A percentile compares a stretch with the other conserved stretches of the same genome.
Conservation (phyloP, 495 filamentous ascomycete species). For the Penicillium alfredii region DNA sequence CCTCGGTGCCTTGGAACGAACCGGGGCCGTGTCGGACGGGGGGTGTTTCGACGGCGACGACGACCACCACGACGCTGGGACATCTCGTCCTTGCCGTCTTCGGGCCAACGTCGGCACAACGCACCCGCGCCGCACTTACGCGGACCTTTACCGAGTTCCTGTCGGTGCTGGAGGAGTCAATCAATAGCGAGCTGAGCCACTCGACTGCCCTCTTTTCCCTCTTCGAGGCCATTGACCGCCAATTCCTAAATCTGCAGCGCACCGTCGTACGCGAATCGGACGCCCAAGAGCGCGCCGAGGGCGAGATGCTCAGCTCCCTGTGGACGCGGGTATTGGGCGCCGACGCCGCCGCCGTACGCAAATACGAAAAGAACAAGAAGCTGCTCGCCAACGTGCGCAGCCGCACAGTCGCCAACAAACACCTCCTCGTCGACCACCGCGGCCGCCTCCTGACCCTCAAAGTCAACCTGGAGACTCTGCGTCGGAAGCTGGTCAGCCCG, state of each 20-base stretch:
- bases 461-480: slow-evolving; percentile 68
- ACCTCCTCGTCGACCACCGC: slow-evolving; percentile 76
- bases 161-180: slow-evolving; percentile 79
- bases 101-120: slow-evolving; percentile 71
- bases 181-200: slow-evolving; percentile 73
- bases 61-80: slow-evolving; percentile 60
- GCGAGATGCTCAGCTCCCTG: slow-evolving; percentile 71
- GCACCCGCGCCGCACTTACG: slow-evolving; percentile 71
- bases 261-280: slow-evolving; percentile 79
- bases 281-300: slow-evolving; percentile 69
- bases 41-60: slow-evolving; percentile 31
- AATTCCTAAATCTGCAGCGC: slow-evolving; percentile 81
- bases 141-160: slow-evolving; percentile 85
- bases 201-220: slow-evolving; percentile 70
- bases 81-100: slow-evolving; percentile 61
- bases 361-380: slow-evolving; percentile 81
- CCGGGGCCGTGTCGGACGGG: slow-evolving; percentile 28
- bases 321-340: slow-evolving; percentile 80
- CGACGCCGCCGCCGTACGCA: slow-evolving; percentile 62
- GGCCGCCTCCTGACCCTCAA: slow-evolving; percentile 71
- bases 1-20: slow-evolving; percentile 60
- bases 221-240: slow-evolving; percentile 80
- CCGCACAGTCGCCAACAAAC: slow-evolving; percentile 80
- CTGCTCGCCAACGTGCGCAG: slow-evolving; percentile 69
- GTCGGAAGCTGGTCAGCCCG: slow-evolving; percentile 73